Conservation (phyloP, 75 land plant species). For the Pinus tabuliformis region DNA sequence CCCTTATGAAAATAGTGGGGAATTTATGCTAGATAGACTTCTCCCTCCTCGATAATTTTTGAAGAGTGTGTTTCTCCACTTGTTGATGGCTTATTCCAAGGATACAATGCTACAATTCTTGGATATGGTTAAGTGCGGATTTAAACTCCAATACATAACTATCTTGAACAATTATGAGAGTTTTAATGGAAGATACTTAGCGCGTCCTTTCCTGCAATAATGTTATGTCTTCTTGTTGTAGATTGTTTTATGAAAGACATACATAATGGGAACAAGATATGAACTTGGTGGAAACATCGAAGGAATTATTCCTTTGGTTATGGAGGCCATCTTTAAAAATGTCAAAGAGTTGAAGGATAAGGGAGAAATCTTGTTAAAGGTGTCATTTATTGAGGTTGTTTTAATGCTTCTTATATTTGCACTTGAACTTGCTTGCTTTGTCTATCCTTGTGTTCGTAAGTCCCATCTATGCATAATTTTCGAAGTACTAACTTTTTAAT, state of each 20-base stretch:
- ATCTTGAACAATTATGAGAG: not conserved
- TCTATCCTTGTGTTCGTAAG: too few relatives aligned
- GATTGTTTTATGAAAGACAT: constrained; percentile 99
- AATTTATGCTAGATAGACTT: constrained; percentile 57
- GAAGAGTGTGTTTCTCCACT: constrained; percentile 87
- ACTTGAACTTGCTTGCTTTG: not conserved
- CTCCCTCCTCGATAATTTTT: constrained; percentile 56
- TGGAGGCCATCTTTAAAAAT: constrained; percentile 76
- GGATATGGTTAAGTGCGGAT: constrained; percentile 91
- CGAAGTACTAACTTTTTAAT: too few relatives aligned
- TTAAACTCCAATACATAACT: not conserved
- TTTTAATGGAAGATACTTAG: not conserved
- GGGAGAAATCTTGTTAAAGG: constrained; percentile 81
- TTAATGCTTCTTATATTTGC: not conserved
- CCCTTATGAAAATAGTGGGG: too few relatives aligned
- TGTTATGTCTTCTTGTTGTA: constrained; percentile 14
- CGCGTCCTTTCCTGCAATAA: not conserved
- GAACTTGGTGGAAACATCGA: constrained; percentile 55
- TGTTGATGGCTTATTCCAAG: constrained; percentile 89
- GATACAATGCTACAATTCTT: constrained; percentile 97
- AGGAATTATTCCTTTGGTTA: constrained; percentile 90
- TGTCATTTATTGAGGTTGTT: constrained; percentile 97
- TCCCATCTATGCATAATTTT: too few relatives aligned
- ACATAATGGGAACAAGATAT: constrained; percentile 99
- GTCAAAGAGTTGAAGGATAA: constrained; percentile 54